Evolutionary conservation across 495 filamentous ascomycete genomes (phyloP), one percentile per base, ranked within the genome.

Genomic region (Trichoderma orchidacearum): DNA sequence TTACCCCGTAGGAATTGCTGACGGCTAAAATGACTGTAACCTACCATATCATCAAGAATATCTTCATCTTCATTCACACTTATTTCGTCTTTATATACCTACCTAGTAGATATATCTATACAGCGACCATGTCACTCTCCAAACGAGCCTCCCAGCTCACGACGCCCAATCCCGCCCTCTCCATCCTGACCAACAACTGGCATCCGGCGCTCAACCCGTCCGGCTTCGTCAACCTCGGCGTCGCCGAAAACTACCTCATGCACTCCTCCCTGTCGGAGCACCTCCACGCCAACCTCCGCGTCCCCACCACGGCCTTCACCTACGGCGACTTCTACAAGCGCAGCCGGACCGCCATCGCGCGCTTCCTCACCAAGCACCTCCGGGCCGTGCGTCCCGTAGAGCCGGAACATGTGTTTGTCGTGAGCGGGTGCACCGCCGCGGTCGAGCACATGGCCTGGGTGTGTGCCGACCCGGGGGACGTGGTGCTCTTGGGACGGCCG

Each of bases 171-270:
- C 30, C 30, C 23, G n/a, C 32, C 3, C 2, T 23, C 53, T 2
- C 5, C 21, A 29, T 56, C 30, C 36, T 56, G 25, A 5, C 13
- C 5, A 30, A 51, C 51, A 11, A 34, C 3, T 72, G 64, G 63
- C 51, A 55, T 58, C 55, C 59, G 21, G 18, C 56, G 2, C 63
- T 55, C 17, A 72, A 72, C 58, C 69, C 70, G 0, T 45, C 56
- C 7, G 71, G 70, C 12, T 71, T 64, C 52, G 59, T 75, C 30
- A 50, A 30, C 31, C 55, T 56, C 15, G 55, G 36, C 34, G 35
- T 56, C 45, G 55, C 55, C 13, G 55, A 56, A 38, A 56, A 56
- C 45, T 28, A 21, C 55, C 36, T 56, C 13, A 48, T 56, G 45
- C 55, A 56, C 36, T 12, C 6, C 36, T 50, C 55, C 13, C 45